Conservation (phyloP, 345 rosid genomes). For the Aurinia saxatilis region DNA sequence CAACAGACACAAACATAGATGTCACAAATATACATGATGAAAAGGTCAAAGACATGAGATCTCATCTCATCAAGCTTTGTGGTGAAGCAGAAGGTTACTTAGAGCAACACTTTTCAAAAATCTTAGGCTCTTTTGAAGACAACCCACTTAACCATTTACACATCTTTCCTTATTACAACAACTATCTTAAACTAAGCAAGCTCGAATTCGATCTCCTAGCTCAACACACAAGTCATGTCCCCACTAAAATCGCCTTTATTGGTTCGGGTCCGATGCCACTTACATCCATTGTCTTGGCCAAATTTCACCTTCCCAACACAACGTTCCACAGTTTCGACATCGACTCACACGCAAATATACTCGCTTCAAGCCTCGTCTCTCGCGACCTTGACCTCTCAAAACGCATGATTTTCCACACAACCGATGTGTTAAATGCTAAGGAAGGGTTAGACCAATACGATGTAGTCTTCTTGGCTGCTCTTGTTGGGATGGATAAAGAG, state of each 20-base stretch:
- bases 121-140: conserved; percentile 52
- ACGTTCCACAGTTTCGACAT: conserved; percentile 77
- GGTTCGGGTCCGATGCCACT: conserved; percentile 95
- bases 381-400: conserved; percentile 52
- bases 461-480: conserved; percentile 82
- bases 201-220: conserved; percentile 58
- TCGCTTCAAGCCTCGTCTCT: conserved; percentile 44
- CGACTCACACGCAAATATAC: conserved; percentile 54
- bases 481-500: conserved; percentile 78
- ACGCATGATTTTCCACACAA: conserved; percentile 61
- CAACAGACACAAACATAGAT: conserved; percentile 58
- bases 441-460: conserved; percentile 55
- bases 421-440: conserved; percentile 46
- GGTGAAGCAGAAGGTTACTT: conserved; percentile 77
- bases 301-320: conserved; percentile 47
- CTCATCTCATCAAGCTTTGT: conserved; percentile 64
- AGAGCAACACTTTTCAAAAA: conserved; percentile 63
- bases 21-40: conserved; percentile 47
- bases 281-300: conserved; percentile 75
- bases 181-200: conserved; percentile 74
- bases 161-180: conserved; percentile 70
- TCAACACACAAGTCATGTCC: conserved; percentile 36
- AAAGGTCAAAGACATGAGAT: conserved; percentile 53
- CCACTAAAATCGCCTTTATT: conserved; percentile 55
- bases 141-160: conserved; percentile 63